Evolutionary conservation across 2,329 filamentous ascomycete genomes (phyloP).

Genomic region (Botryosphaeria dothidea): DNA sequence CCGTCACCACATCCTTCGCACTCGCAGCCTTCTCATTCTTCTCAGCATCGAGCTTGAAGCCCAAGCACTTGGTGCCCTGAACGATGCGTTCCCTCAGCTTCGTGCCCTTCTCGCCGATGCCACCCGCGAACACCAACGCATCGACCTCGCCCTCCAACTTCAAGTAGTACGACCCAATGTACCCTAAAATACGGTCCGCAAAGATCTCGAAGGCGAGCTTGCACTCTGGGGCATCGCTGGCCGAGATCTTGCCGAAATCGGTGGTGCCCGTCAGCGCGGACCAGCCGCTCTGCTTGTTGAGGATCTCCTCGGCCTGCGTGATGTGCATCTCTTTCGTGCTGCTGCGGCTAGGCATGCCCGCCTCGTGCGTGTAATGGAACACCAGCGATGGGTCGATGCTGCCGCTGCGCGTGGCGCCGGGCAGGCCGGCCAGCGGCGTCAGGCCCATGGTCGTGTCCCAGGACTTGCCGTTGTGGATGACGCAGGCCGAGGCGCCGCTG

Average conservation of each 20-base stretch:
- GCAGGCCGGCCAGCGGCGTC: conserved; percentile 82
- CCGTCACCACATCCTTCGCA: conserved; percentile 57
- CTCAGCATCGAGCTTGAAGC: conserved; percentile 65
- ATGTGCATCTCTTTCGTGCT: conserved; percentile 79
- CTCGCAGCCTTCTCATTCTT: conserved; percentile 57
- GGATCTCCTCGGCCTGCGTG: conserved; percentile 75
- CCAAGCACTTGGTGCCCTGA: conserved; percentile 65
- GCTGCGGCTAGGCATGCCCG: conserved; percentile 69
- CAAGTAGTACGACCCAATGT: conserved; percentile 77
- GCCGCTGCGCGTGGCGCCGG: conserved; percentile 81
- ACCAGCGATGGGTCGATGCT: conserved; percentile 83
- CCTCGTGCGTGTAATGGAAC: conserved; percentile 86
- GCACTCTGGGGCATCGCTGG: conserved; percentile 56
- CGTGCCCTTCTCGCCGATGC: conserved; percentile 80
- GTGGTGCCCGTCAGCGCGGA: conserved; percentile 81
- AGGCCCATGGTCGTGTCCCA: conserved; percentile 81
- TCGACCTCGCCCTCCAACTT: conserved; percentile 74
- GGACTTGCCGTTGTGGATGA: conserved; percentile 67
- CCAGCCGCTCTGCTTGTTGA: conserved; percentile 88
- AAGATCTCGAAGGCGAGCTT: conserved; percentile 80
- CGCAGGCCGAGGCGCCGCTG: conserved; percentile 79
- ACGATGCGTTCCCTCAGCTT: conserved; percentile 65
- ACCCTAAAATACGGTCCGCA: conserved; percentile 74
- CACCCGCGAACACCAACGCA: conserved; percentile 84
- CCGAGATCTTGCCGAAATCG: conserved; percentile 72